Evolutionary conservation across 163 green algal genomes (phyloP), one percentile per base, ranked within the genome.

Genomic region (Picocystis sp.): DNA sequence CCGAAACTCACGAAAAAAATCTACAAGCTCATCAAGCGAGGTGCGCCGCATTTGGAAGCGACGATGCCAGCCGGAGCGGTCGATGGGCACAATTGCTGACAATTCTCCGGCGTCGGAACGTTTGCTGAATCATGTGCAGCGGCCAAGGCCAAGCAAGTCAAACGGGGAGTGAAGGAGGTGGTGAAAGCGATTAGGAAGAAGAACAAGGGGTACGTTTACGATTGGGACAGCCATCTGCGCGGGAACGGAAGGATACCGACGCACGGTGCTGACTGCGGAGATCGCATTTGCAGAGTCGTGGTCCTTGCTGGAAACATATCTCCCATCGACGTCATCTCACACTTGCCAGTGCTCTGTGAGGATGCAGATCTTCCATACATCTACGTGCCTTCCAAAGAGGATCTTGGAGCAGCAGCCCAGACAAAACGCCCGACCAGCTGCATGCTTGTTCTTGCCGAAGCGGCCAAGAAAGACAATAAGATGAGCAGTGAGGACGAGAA

Each of bases 81-180:
- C 5, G 29, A 38, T 38, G 29, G 29, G 29, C 5, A 38, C 29
- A 38, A 38, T 38, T 5, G 29, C 29, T 38, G 29, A 38, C 29
- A 8, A 8, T 38, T 12, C 29, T 5, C 5, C 29, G 5, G 5
- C 29, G 8, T 8, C 5, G 29, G 8, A 5, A 38, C 29, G 29
- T 12, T 38, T 5, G 29, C 8, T 5, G 23, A 11, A 42, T 11
- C 29, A 22, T 12, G 8, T 6, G 47, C 57, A 76, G 89, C 87
- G 3, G 78, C 89, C 23, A 98, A 97, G 75, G 56, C 73, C 3
- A 96, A 96, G 72, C 75, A 90, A 52, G 81, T 95, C 21, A 92
- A 93, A 56, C 67, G 90, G 38, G 90, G 90, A 3, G 89, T 97
- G 0, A 97, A 97, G 70, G 90, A 98, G 69, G 90, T 98, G 1